These are phyloP conservation scores for Cicer judaicum DNA, from an alignment of 306 rosid genomes.

Conservation along the genomic window DNA sequence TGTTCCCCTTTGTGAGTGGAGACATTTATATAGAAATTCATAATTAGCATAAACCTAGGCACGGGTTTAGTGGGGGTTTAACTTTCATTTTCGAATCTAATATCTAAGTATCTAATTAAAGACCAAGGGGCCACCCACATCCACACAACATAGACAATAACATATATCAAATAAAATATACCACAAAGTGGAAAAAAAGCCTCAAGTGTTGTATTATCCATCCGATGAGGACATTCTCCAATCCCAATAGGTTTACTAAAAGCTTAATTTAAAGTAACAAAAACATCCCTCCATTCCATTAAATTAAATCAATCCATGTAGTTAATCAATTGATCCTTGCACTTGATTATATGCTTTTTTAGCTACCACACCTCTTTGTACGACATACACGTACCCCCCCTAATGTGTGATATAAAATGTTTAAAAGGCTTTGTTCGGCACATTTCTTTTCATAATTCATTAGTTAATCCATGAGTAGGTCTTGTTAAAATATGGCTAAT, in stretches of 20 bases:
- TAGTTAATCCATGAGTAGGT: constrained; percentile 1
- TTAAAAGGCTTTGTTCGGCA: constrained; percentile 15
- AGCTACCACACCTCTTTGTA: constrained; percentile 25
- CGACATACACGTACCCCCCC: constrained; percentile 27
- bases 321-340: constrained; percentile 12
- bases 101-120: constrained; percentile 51
- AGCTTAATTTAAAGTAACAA: constrained; percentile 29
- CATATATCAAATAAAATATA: constrained; percentile 50
- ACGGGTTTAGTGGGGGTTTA: constrained; percentile 62
- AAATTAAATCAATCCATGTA: constrained; percentile 20
- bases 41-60: constrained; percentile 45
- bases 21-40: constrained; percentile 11
- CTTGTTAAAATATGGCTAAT: constrained; percentile 28
- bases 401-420: not conserved
- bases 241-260: constrained; percentile 37
- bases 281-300: constrained; percentile 1
- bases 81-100: constrained; percentile 66
- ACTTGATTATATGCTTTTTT: constrained; percentile 34
- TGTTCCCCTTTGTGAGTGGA: not conserved
- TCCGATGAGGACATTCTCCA: constrained; percentile 41
- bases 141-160: constrained; percentile 49
- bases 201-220: constrained; percentile 35
- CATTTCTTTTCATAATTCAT: constrained; percentile 2
- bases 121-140: constrained; percentile 50
- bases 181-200: constrained; percentile 28